Conservation (phyloP, 306 rosid genomes). For the Cucumis sativus region DNA sequence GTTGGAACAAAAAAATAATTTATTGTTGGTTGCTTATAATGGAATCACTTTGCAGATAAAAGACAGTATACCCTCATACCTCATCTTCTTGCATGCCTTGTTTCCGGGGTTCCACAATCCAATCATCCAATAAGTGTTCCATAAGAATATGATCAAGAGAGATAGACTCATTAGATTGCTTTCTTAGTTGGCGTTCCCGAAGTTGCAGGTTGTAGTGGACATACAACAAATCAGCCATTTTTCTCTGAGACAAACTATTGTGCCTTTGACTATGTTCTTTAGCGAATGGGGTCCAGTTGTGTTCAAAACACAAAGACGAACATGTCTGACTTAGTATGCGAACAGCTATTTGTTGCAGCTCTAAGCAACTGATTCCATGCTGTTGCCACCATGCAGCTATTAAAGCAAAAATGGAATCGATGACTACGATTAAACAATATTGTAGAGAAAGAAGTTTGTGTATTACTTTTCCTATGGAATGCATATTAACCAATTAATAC, state of each 20-base stretch:
- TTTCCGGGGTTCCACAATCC: constrained; percentile 52
- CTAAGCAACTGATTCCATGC: constrained; percentile 92
- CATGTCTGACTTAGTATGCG: constrained; percentile 91
- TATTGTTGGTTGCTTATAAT: neutral
- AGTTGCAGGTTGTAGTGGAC: constrained; percentile 86
- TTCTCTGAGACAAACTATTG: constrained; percentile 60
- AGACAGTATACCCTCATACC: constrained; percentile 27
- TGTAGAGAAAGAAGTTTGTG: neutral
- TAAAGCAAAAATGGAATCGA: constrained; percentile 13
- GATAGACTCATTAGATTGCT: constrained; percentile 37
- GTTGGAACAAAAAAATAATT: neutral
- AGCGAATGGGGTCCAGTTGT: constrained; percentile 63
- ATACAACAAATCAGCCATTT: constrained; percentile 50
- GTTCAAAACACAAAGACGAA: constrained; percentile 66
- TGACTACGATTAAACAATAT: constrained; percentile 5
- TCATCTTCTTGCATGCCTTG: constrained; percentile 39
- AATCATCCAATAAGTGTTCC: constrained; percentile 51
- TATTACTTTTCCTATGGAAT: neutral
- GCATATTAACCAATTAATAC: neutral
- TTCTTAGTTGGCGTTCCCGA: constrained; percentile 68
- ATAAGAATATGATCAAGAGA: constrained; percentile 38
- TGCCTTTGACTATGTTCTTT: constrained; percentile 43
- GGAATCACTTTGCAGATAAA: neutral
- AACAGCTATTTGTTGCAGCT: constrained; percentile 81
- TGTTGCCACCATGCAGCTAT: constrained; percentile 99